Base-by-base conservation (phyloP, 257 asterid species). In the Thymus quinquecostatus region DNA sequence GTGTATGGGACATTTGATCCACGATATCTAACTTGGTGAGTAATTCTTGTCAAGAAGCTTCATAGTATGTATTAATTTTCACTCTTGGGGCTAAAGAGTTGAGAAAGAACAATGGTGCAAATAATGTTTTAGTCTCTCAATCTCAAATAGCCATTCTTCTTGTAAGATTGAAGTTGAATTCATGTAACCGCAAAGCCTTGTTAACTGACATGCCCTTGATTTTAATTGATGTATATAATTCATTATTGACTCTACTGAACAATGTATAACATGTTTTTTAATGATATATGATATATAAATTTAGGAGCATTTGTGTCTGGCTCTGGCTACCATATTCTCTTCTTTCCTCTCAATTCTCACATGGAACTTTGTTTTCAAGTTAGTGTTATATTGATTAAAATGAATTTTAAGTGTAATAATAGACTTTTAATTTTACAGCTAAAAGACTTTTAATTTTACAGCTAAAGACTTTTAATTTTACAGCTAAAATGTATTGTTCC, bases 1-100 rank as follows among this genome's bases (percentile, higher is more conserved):
- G 87, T 95, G 28, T 92, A 89, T 86, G 99, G 99, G 81, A 85
- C 80, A 47, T 92, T 83, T 78, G 96, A 90, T 76, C 91, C 96
- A 53, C 86, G 89, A 63, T 81, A 90, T 78, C 69, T 91, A 61
- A 84, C 91, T 69, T 85, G 97, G 98, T 95, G 82, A 69, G 86
- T 71, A 60, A 8, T 21, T 69, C 63, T 60, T 60, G 47, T 36
- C 64, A 45, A 28, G 6, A 60, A 47, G 11, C 54, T 67, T 73
- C 67, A 59, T 59, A 68, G n/a, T 60, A 56, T 40, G 47, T 50
- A 21, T 21, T 21, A 44, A 64, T 65, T 72, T 76, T 53, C 29
- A 29, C 8, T 64, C 71, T 10, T 50, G 73, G 50, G 55, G 74
- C 70, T 59, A 30, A 69, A 69, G 66, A 72, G 65, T 58, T 57